These are phyloP conservation scores for Xylariales sp. DNA, from an alignment of 2,329 filamentous ascomycete species.

Conservation along the genomic window DNA sequence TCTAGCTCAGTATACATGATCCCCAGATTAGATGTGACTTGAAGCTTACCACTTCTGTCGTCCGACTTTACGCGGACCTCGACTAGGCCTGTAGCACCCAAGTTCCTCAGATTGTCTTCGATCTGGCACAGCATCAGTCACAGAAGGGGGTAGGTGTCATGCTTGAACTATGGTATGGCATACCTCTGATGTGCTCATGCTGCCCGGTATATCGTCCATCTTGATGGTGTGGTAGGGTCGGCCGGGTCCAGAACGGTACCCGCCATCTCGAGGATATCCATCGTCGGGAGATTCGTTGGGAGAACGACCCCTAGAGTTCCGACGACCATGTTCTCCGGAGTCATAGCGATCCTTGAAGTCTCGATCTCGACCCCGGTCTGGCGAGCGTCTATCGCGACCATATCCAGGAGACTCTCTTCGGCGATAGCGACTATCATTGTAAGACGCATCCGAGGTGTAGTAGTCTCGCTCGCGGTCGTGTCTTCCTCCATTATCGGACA, in stretches of 20 bases:
- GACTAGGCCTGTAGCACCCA: slow-evolving; percentile 24
- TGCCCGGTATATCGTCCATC: slow-evolving; percentile 27
- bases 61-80: slow-evolving; percentile 29
- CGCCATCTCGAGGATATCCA: slow-evolving; percentile 17
- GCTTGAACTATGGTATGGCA: too few relatives aligned
- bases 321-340: slow-evolving; percentile 14
- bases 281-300: slow-evolving; percentile 23
- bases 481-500: slow-evolving; percentile 4
- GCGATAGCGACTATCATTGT: slow-evolving; percentile 14
- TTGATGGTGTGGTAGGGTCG: slow-evolving; percentile 29
- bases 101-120: slow-evolving; percentile 24
- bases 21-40: background rate
- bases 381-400: slow-evolving; percentile 4
- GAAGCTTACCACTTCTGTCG: slow-evolving; percentile 21
- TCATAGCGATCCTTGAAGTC: slow-evolving; percentile 19
- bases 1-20: background rate
- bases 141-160: too few relatives aligned
- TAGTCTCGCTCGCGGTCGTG: slow-evolving; percentile 16
- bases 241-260: slow-evolving; percentile 22
- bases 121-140: slow-evolving; percentile 17
- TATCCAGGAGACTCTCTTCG: slow-evolving; percentile 15
- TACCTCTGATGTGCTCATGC: slow-evolving; percentile 24
- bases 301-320: slow-evolving; percentile 22
- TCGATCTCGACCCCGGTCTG: slow-evolving; percentile 15
- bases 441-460: slow-evolving; percentile 5